Base-by-base conservation (phyloP, 139 green algal species). In the Gonium pectorale region DNA sequence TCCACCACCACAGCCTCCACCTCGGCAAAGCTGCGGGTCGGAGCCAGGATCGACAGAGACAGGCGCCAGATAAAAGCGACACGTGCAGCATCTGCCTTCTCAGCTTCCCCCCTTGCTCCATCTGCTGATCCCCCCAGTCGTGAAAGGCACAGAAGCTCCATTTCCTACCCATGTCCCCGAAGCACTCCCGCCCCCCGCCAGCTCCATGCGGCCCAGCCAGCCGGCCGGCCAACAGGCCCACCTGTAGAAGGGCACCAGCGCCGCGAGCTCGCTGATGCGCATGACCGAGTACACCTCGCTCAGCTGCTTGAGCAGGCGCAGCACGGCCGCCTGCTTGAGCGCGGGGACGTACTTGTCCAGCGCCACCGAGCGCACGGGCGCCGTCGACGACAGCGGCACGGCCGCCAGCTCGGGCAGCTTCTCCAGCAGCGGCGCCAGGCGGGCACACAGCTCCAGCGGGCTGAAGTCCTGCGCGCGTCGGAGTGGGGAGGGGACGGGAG, bases 301-400 rank as follows among this genome's bases (percentile, higher is more conserved):
- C 60, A 99, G 91, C 94, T 99, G 97, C 90, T 97, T 94, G 63
- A 99, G 86, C 89, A 97, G 93, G 37, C 94, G 93, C 80, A 98
- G 87, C 62, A 98, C 91, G 5, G 95, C 93, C 9, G 98, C 92
- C 87, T 90, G 83, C 88, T 90, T 91, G 11, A 93, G 88, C 43
- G 67, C 41, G 3, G 83, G 22, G 11, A 89, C 67, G 78, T 94
- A 94, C 71, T 86, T 79, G 17, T 59, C 67, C 64, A 96, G 90
- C 38, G 81, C 33, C n/a, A 97, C 85, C 40, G 91, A 82, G 73
- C 91, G 89, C 40, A 98, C 88, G 7, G 95, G 94, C 51, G 72
- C 90, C 5, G 91, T 87, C 15, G 88, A 62, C 6, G 88, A 94
- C 90, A 95, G 49, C 67, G 29, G 62, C 24, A 8, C 29, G 3